A percentile compares a stretch with the other conserved stretches of the same genome.
Evolutionary conservation across 768 basidiomycete species (phyloP).

Genomic region (Hortiboletus campestris): DNA sequence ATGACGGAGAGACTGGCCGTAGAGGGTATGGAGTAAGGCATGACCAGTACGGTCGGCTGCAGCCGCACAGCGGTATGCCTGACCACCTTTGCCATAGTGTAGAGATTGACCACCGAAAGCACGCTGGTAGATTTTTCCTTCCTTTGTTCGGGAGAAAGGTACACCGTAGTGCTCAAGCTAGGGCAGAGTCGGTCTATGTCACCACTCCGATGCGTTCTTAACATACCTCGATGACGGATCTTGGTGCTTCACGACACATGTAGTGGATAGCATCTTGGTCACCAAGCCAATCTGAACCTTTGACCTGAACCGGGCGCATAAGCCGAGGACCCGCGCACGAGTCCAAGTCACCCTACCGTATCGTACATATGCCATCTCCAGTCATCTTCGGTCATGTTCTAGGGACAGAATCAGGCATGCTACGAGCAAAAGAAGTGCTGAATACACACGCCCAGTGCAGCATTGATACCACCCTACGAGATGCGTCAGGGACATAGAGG

Average conservation of each 20-base stretch:
- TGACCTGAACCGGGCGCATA: slow-evolving; percentile 59
- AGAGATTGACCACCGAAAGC: slow-evolving; percentile 98
- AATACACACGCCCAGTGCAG: slow-evolving; percentile 80
- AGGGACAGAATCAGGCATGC: slow-evolving; percentile 4
- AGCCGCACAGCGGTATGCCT: slow-evolving; percentile 98
- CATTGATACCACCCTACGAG: slow-evolving; percentile 92
- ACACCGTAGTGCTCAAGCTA: slow-evolving; percentile 99
- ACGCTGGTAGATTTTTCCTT: slow-evolving; percentile 99
- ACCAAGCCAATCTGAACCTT: slow-evolving; percentile 99
- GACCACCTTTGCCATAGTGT: slow-evolving; percentile 96
- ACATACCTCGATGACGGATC: slow-evolving; percentile 85
- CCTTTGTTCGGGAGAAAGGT: slow-evolving; percentile 96
- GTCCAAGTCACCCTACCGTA: slow-evolving; percentile 54
- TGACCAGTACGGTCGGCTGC: slow-evolving; percentile 99
- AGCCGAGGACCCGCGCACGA: slow-evolving; percentile 8
- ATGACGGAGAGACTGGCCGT: slow-evolving; percentile 97
- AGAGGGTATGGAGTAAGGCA: slow-evolving; percentile 96
- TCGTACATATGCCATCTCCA: slow-evolving; percentile 99
- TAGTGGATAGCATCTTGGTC: slow-evolving; percentile 99
- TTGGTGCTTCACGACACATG: slow-evolving; percentile 97
- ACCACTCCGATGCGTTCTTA: not conserved
- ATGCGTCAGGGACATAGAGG: slow-evolving; percentile 11
- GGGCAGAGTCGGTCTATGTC: not conserved
- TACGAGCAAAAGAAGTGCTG: slow-evolving; percentile 5
- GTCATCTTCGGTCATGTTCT: slow-evolving; percentile 99